phyloP scores from a whole-genome alignment of 768 basidiomycete genomes.

The Dictyophora rubrovolvata region DNA sequence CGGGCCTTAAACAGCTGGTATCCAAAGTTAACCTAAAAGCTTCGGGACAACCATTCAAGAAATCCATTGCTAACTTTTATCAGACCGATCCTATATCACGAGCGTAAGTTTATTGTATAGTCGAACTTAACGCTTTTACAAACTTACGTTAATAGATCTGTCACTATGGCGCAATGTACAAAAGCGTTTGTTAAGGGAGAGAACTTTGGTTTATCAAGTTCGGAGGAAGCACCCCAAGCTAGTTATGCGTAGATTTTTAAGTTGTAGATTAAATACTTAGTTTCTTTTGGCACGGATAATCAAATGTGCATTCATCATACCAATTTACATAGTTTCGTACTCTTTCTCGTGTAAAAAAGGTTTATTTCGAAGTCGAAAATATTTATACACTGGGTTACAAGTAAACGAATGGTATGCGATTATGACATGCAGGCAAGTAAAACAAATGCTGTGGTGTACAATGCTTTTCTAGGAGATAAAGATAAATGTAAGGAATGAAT shows the following conservation, averaged over 20 bases:
- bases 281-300: neutral
- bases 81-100: conserved; percentile 92
- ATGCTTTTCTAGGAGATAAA: neutral
- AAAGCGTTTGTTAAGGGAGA: conserved; percentile 76
- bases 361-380: neutral
- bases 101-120: conserved; percentile 50
- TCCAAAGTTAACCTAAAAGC: conserved; percentile 38
- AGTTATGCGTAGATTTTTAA: conserved; percentile 29
- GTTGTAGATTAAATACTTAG: neutral
- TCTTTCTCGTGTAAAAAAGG: neutral
- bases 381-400: neutral
- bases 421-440: neutral
- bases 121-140: conserved; percentile 3
- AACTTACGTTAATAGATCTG: conserved; percentile 42
- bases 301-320: neutral
- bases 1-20: conserved; percentile 55
- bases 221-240: conserved; percentile 34
- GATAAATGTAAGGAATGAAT: neutral
- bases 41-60: conserved; percentile 52
- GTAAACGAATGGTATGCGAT: neutral
- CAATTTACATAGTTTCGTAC: neutral
- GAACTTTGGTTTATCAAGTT: conserved; percentile 44
- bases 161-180: conserved; percentile 93
- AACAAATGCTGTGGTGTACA: conserved; percentile 4
- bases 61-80: conserved; percentile 89